Base-by-base conservation (phyloP, 2,329 filamentous ascomycete species). In the Fusarium sp. region DNA sequence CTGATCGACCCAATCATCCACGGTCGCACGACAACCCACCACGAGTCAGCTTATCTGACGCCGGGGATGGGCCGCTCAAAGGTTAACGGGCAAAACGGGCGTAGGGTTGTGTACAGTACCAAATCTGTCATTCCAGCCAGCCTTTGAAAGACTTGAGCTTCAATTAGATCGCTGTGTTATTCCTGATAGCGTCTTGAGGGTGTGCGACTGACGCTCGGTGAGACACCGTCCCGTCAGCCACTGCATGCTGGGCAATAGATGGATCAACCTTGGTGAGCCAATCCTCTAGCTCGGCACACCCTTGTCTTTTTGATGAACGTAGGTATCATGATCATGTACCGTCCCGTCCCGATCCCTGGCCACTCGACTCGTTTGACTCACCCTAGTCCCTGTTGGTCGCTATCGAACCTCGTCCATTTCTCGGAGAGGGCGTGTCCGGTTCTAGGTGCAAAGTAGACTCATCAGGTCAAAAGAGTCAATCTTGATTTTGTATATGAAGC, bases 21-120 rank as follows among this genome's bases (percentile, higher is more conserved):
- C 50, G 56, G 66, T 72, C 72, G 61, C 67, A 65, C 64, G 62
- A 73, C 69, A 70, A 64, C 62, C 67, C 69, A 67, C 64, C 62
- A 35, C 68, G 61, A 77, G 76, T 76, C 76, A 78, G 71, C 76
- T 77, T 78, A 77, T 78, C 76, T 70, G 65, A 66, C 66, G 59
- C 37, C 18, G 39, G 45, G 45, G 57, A 60, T 57, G 52, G 43
- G 41, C 68, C 65, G 63, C 58, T 45, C 41, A 58, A 65, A 70
- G 43, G 30, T n/a, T 23, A 64, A 43, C 14, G 23, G 41, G 41
- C 20, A 14, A 23, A 16, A 45, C 23, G 45, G 48, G 48, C 18
- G 48, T n/a, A 52, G 25, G 37, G 43, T 45, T 16, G 43, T 7
- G 13, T 45, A 45, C 43, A 25, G n/a, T 6, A 13, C 25, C 48